phyloP scores from a whole-genome alignment of 2,329 filamentous ascomycete species.

The Albifimbria verrucaria region DNA sequence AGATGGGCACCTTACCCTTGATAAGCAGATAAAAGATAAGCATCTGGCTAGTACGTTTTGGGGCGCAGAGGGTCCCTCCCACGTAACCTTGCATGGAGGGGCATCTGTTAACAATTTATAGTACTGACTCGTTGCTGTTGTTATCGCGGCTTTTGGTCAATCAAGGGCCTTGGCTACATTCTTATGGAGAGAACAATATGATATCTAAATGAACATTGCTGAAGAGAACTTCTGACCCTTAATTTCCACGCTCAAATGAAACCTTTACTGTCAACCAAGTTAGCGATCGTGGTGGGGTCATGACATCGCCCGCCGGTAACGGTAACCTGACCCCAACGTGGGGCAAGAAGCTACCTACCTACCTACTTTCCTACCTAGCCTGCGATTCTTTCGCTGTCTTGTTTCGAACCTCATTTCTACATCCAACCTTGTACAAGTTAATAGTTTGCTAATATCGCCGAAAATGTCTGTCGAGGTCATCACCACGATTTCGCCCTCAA shows the following conservation, averaged over 20 bases:
- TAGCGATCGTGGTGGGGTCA: neutral
- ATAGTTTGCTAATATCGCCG: constrained; percentile 3
- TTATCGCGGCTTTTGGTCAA: no score
- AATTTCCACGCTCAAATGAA: no score
- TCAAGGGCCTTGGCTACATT: no score
- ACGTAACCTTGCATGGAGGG: neutral
- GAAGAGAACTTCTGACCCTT: no score
- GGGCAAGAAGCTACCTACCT: constrained; percentile 18
- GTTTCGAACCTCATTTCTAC: neutral
- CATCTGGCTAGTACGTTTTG: neutral
- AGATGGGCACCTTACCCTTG: neutral
- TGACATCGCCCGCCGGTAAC: neutral
- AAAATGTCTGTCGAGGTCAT: constrained; percentile 63
- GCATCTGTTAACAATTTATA: no score
- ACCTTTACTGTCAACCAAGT: no score
- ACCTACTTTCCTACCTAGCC: constrained; percentile 13
- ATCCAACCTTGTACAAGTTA: no score
- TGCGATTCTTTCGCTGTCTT: no score
- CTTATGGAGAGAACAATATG: no score
- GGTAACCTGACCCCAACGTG: constrained; percentile 21
- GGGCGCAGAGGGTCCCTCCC: neutral
- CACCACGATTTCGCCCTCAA: constrained; percentile 84
- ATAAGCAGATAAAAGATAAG: neutral
- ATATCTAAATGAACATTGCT: no score
- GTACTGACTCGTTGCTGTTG: no score